Base-by-base conservation (phyloP, 352 stramenopile genomes). In the Globisporangium spinosum region DNA sequence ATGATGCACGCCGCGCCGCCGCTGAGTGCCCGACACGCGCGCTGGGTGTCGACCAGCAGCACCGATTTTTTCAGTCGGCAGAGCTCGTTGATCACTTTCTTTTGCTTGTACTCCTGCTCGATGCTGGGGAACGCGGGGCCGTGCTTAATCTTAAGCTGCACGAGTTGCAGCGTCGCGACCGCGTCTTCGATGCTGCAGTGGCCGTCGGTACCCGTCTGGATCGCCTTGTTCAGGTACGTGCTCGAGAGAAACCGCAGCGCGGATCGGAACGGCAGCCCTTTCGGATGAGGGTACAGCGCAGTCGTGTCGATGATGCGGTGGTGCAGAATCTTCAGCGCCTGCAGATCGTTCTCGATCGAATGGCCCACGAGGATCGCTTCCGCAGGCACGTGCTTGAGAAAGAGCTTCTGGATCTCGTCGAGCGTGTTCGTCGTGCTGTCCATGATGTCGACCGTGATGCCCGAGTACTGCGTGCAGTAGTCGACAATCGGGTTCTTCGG, bases 391-490 rank as follows among this genome's bases (percentile, higher is more conserved):
- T 89, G 59, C 13, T 75, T 58, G 3, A 94, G 59, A 40, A 95
- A 87, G 9, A 71, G 73, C 10, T 82, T 40, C 64, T 95, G 87
- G n/a, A 89, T 80, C 29, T 93, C 78, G n/a, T 67, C 68, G 4
- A 96, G 71, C 4, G 72, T 76, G 64, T 73, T 91, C 15, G 71
- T 86, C 22, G 82, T 92, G 15, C 58, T 67, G 61, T 91, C 82
- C 77, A 95, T 90, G 54, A 93, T 94, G 0, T 95, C 83, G 23
- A 68, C 71, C 15, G 87, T 94, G 69, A 97, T 94, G 35, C 89
- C 89, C 0, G 82, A 93, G 71, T 86, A 97, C 68, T 91, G 80
- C 27, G 89, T 97, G 58, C 83, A 94, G 62, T 97, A 97, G 68
- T 96, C 88, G 5, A 95, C 83, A 34, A 97, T 94, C 17, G 79